Percentiles rank a stretch among this genome's conserved stretches.
These are phyloP conservation scores for Calvatia gigantea DNA, from an alignment of 768 basidiomycete species.

Conservation along the genomic window DNA sequence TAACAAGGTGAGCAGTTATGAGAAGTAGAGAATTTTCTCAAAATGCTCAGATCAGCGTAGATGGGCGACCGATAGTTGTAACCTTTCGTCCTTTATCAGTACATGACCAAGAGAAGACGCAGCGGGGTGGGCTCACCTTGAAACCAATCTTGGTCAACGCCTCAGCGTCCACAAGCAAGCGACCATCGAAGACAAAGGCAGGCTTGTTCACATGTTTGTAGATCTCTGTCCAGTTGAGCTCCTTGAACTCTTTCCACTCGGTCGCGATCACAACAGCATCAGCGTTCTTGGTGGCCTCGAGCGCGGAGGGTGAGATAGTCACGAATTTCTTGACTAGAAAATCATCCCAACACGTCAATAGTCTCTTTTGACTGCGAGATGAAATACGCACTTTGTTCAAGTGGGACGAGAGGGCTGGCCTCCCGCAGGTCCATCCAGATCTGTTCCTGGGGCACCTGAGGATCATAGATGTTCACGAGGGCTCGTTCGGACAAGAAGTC, in stretches of 20 bases:
- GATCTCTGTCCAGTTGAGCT: conserved; percentile 86
- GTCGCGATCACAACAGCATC: conserved; percentile 97
- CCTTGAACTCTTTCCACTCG: conserved; percentile 96
- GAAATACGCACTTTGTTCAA: conserved; percentile 63
- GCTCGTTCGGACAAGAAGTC: conserved; percentile 93
- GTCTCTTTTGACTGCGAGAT: background rate
- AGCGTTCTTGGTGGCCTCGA: conserved; percentile 84
- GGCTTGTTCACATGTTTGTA: conserved; percentile 94
- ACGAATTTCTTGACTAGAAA: conserved; percentile 82
- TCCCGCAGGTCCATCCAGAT: conserved; percentile 82
- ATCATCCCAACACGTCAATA: conserved; percentile 3
- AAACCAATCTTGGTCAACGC: conserved; percentile 86
- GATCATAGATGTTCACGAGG: conserved; percentile 85
- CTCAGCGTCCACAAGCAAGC: conserved; percentile 80
- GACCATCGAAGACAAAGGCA: conserved; percentile 96
- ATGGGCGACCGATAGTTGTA: conserved; percentile 10
- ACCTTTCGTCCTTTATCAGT: conserved; percentile 6
- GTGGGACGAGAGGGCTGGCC: conserved; percentile 58
- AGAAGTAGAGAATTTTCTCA: background rate
- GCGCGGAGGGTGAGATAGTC: conserved; percentile 67
- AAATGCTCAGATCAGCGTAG: background rate
- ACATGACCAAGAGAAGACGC: background rate
- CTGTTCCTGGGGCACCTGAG: conserved; percentile 80
- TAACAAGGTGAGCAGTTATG: background rate
- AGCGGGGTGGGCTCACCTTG: conserved; percentile 46